Percentiles rank a stretch among this genome's conserved stretches.
phyloP scores from a whole-genome alignment of 192 early-diverging fungal genomes.

The Chytriomyces sp. region DNA sequence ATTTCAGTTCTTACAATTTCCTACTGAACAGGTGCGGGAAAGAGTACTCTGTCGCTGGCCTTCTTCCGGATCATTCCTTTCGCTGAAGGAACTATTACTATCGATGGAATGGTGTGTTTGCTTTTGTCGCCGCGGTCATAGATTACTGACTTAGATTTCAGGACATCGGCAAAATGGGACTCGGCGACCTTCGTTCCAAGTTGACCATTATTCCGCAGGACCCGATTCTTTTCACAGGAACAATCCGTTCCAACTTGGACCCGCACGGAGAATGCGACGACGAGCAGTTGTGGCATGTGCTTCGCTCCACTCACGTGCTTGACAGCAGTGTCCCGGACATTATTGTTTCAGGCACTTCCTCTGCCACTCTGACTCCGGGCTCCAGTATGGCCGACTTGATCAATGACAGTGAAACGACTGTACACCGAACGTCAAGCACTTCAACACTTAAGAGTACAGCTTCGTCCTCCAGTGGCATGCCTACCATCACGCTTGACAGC shows the following conservation, averaged over 20 bases:
- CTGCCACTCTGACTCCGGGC: background rate
- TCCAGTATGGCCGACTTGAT: background rate
- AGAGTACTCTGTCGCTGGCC: conserved; percentile 61
- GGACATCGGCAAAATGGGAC: conserved; percentile 62
- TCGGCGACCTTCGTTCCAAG: conserved; percentile 61
- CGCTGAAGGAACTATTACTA: conserved; percentile 49
- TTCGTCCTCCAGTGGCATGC: background rate
- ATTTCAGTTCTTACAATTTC: conserved; percentile 25
- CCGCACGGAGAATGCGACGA: conserved; percentile 62
- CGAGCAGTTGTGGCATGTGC: conserved; percentile 61
- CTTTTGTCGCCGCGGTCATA: no score
- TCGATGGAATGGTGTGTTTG: conserved; percentile 73
- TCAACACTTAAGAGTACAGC: background rate
- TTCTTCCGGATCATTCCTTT: conserved; percentile 47
- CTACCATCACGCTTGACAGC: conserved; percentile 19
- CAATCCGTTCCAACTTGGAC: conserved; percentile 83
- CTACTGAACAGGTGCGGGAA: conserved; percentile 69
- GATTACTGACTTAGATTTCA: no score
- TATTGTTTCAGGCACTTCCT: background rate
- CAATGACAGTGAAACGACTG: background rate
- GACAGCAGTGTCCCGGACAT: conserved; percentile 24
- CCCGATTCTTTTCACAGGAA: conserved; percentile 63
- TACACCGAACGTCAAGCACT: background rate
- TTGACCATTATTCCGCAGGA: conserved; percentile 87
- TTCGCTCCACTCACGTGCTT: conserved; percentile 58